A percentile compares a stretch with the other conserved stretches of the same genome.
Evolutionary conservation across 495 filamentous ascomycete genomes (phyloP).

Genomic region (Xylaria castorea): DNA sequence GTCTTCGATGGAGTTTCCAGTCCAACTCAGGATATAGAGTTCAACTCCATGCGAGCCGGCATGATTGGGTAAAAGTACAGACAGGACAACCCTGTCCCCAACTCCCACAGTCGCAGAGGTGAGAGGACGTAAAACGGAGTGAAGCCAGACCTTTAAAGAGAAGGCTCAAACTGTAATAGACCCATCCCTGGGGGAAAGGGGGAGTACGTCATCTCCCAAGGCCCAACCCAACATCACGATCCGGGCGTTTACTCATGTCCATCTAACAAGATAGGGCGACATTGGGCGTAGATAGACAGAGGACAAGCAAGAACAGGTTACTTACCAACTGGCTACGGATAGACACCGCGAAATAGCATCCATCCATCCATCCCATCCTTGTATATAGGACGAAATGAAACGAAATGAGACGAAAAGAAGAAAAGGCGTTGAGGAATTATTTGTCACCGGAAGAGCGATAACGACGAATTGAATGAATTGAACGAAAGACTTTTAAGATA

Average conservation of each 20-base stretch:
- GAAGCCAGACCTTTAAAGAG: background rate
- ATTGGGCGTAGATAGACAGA: background rate
- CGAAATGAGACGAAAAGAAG: too few species aligned
- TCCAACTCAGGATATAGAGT: background rate
- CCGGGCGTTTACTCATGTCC: background rate
- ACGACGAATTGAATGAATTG: background rate
- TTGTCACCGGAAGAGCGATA: background rate
- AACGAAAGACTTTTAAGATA: background rate
- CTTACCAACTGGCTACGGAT: background rate
- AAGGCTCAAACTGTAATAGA: background rate
- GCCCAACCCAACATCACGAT: background rate
- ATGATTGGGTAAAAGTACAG: background rate
- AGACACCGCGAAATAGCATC: background rate
- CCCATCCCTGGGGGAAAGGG: background rate
- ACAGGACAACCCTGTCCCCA: background rate
- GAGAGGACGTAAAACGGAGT: background rate
- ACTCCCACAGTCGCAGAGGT: background rate
- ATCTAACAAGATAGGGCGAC: background rate
- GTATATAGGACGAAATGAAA: slow-evolving; percentile 4
- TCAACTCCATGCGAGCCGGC: background rate
- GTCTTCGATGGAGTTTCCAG: background rate
- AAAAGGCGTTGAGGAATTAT: background rate
- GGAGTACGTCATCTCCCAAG: background rate
- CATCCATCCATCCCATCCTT: background rate
- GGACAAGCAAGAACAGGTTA: background rate